Evolutionary conservation across 106 monocot genomes (phyloP).

Genomic region (Phalaenopsis equestris): DNA sequence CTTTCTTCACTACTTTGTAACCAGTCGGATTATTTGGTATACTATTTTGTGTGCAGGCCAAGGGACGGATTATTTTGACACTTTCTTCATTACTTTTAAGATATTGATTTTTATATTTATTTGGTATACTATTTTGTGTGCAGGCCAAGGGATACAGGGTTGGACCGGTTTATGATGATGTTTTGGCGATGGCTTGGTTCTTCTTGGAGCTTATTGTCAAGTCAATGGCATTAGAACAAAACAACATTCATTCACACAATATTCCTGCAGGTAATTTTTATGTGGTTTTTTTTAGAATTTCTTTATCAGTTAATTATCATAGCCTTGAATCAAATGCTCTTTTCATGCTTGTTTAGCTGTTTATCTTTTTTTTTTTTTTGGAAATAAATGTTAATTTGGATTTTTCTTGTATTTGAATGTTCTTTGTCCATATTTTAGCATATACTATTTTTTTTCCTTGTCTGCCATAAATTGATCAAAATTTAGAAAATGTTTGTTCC

Average conservation of each 20-base stretch:
- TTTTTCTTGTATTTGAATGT: background rate
- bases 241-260: conserved; percentile 61
- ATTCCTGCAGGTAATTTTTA: conserved; percentile 62
- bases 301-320: background rate
- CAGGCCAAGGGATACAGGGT: conserved; percentile 99
- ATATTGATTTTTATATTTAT: background rate
- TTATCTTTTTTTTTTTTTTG: background rate
- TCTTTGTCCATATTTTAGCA: background rate
- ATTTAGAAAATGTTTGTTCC: too few relatives aligned
- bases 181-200: conserved; percentile 99
- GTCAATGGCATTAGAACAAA: conserved; percentile 97
- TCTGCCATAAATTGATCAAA: too few relatives aligned
- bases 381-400: background rate
- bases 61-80: conserved; percentile 25
- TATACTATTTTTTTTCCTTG: background rate
- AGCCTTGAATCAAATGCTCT: background rate
- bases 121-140: background rate
- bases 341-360: background rate
- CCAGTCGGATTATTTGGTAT: background rate
- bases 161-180: conserved; percentile 99
- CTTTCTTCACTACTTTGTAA: too few relatives aligned
- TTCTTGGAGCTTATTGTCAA: conserved; percentile 98
- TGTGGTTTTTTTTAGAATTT: background rate
- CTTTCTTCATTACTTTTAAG: background rate
- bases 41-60: conserved; percentile 45